phyloP scores from a whole-genome alignment of 352 stramenopile genomes.

The Phytophthora vignae region DNA sequence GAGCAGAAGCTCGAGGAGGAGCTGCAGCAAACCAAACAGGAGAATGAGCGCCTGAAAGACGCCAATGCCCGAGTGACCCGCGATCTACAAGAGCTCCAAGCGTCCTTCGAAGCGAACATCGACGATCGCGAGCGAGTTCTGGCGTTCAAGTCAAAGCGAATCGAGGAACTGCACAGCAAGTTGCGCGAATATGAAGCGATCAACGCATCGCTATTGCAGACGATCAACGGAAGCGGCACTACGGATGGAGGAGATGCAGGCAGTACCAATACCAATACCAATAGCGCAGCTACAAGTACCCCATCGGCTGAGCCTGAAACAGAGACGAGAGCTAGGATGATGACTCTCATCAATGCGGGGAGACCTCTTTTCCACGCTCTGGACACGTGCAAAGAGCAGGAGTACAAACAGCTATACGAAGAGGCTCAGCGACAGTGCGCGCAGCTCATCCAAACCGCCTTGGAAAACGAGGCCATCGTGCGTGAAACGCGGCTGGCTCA shows the following conservation, averaged over 20 bases:
- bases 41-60: slow-evolving; percentile 48
- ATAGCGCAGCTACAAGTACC: slow-evolving; percentile 4
- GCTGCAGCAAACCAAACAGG: slow-evolving; percentile 47
- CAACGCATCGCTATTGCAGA: slow-evolving; percentile 59
- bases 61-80: slow-evolving; percentile 43
- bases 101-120: slow-evolving; percentile 59
- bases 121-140: slow-evolving; percentile 74
- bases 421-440: slow-evolving; percentile 48
- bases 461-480: slow-evolving; percentile 42
- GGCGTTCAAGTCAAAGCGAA: slow-evolving; percentile 71
- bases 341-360: slow-evolving; percentile 45
- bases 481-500: slow-evolving; percentile 47
- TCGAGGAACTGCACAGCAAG: slow-evolving; percentile 67
- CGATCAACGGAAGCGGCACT: slow-evolving; percentile 41
- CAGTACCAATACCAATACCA: slow-evolving; percentile 15
- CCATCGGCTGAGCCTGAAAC: slow-evolving; percentile 13
- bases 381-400: slow-evolving; percentile 64
- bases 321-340: slow-evolving; percentile 43
- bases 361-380: slow-evolving; percentile 64
- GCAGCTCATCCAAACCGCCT: slow-evolving; percentile 40
- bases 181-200: slow-evolving; percentile 58
- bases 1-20: slow-evolving; percentile 77
- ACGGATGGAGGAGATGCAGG: slow-evolving; percentile 9
- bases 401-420: slow-evolving; percentile 60
- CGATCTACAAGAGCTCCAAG: slow-evolving; percentile 53